Evolutionary conservation across 2,329 filamentous ascomycete genomes (phyloP).

Genomic region (Achaetomium macrosporum): DNA sequence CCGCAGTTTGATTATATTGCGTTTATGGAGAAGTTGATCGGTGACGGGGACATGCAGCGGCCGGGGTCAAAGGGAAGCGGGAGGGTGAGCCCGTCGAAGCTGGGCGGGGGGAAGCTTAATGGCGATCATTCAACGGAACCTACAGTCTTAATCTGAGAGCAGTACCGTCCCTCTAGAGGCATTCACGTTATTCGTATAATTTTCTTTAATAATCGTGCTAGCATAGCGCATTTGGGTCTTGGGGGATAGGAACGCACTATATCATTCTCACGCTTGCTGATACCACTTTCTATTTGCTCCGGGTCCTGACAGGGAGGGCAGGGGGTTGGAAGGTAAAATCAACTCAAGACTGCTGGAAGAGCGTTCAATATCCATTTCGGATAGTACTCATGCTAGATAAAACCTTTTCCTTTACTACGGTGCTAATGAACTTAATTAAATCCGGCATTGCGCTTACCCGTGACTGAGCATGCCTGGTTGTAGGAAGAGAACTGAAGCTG

Average conservation of each 20-base stretch:
- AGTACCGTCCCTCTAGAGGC: constrained; percentile 1
- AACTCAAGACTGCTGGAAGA: too few relatives aligned
- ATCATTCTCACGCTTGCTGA: too few relatives aligned
- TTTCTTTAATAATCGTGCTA: constrained; percentile 16
- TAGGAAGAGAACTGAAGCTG: too few relatives aligned
- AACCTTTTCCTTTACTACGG: too few relatives aligned
- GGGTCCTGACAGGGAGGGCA: too few relatives aligned
- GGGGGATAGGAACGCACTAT: constrained; percentile 1
- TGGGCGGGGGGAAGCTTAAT: constrained; percentile 1
- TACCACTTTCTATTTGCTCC: too few relatives aligned
- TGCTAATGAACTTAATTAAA: too few relatives aligned
- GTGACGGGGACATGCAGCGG: constrained; percentile 26
- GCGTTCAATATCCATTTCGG: too few relatives aligned
- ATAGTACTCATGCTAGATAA: too few relatives aligned
- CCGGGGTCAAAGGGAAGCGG: constrained; percentile 23
- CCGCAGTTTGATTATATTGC: constrained; percentile 93
- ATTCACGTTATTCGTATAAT: background rate
- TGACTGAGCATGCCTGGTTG: too few relatives aligned
- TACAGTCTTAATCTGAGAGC: constrained; percentile 5
- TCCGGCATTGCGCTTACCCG: too few relatives aligned
- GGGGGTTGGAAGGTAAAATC: too few relatives aligned
- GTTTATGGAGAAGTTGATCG: constrained; percentile 88
- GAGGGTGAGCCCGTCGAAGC: constrained; percentile 30
- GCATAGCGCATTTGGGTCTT: constrained; percentile 15
- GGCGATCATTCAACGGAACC: constrained; percentile 9